phyloP scores from a whole-genome alignment of 2,329 filamentous ascomycete genomes.

The Beauveria rudraprayagi region DNA sequence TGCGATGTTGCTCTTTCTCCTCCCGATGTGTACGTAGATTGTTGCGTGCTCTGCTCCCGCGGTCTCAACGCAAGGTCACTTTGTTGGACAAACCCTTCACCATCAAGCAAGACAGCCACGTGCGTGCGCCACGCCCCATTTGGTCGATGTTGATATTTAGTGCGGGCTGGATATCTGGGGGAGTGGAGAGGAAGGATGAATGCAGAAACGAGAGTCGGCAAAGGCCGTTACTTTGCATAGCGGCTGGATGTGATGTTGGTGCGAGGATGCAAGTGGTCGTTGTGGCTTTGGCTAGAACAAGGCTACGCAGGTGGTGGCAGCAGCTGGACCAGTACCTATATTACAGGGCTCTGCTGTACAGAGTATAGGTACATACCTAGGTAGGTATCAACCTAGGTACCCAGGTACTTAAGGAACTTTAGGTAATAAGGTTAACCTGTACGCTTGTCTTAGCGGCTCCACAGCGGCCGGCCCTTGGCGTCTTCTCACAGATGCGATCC shows the following conservation, averaged over 20 bases:
- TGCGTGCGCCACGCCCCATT: slow-evolving; percentile 7
- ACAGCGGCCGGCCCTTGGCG: slow-evolving; percentile 1
- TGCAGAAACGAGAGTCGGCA: background rate
- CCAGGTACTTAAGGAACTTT: no score
- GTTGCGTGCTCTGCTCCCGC: background rate
- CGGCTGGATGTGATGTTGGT: background rate
- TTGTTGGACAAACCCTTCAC: background rate
- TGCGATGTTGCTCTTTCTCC: background rate
- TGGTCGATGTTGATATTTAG: background rate
- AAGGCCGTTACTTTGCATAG: background rate
- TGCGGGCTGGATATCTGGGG: background rate
- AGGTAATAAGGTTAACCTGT: slow-evolving; percentile 5
- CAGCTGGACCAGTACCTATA: no score
- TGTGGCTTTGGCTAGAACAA: background rate
- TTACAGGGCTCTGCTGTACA: no score
- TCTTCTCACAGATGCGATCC: background rate
- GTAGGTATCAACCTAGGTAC: no score
- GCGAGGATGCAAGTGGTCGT: background rate
- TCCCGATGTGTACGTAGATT: background rate
- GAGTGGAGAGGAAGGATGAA: background rate
- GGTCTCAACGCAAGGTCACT: background rate
- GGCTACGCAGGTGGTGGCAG: background rate
- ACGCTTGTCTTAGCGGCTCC: slow-evolving; percentile 2
- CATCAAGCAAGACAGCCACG: slow-evolving; percentile 2
- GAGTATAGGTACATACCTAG: no score